phyloP scores from a whole-genome alignment of 2,329 filamentous ascomycete species.

The Fusarium sp. region DNA sequence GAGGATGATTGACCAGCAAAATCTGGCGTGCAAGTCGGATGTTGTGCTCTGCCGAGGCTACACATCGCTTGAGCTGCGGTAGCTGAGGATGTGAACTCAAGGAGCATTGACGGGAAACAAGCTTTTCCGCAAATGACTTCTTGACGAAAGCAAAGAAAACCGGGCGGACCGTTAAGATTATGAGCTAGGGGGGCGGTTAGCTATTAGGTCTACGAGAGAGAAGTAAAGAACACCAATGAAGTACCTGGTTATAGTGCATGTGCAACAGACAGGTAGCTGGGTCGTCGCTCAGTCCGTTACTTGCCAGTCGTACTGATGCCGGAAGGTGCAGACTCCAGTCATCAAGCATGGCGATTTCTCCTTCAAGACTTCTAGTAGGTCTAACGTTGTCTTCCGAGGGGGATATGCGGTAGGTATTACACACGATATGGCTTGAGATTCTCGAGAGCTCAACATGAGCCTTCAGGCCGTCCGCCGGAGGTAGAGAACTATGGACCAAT shows the following conservation, averaged over 20 bases:
- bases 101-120: constrained; percentile 50
- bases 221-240: not conserved
- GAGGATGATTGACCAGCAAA: constrained; percentile 52
- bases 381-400: constrained; percentile 48
- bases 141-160: constrained; percentile 63
- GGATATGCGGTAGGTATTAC: constrained; percentile 60
- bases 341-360: constrained; percentile 58
- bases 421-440: constrained; percentile 63
- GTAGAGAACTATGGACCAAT: constrained; percentile 54
- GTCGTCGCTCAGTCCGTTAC: constrained; percentile 55
- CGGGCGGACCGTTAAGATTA: constrained; percentile 63
- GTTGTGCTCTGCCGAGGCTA: constrained; percentile 61
- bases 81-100: constrained; percentile 43
- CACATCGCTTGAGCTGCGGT: constrained; percentile 56
- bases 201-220: too few species aligned
- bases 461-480: constrained; percentile 58
- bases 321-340: constrained; percentile 58
- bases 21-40: constrained; percentile 60
- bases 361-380: constrained; percentile 54
- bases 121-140: constrained; percentile 59
- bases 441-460: constrained; percentile 62
- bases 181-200: constrained; percentile 50
- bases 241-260: constrained; percentile 62
- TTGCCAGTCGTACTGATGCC: constrained; percentile 54
- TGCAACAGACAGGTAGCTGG: constrained; percentile 61